Evolutionary conservation across 371 early-diverging fungal genomes (phyloP), one percentile per base, ranked within the genome.

Genomic region (Syncephalastrum racemosum): DNA sequence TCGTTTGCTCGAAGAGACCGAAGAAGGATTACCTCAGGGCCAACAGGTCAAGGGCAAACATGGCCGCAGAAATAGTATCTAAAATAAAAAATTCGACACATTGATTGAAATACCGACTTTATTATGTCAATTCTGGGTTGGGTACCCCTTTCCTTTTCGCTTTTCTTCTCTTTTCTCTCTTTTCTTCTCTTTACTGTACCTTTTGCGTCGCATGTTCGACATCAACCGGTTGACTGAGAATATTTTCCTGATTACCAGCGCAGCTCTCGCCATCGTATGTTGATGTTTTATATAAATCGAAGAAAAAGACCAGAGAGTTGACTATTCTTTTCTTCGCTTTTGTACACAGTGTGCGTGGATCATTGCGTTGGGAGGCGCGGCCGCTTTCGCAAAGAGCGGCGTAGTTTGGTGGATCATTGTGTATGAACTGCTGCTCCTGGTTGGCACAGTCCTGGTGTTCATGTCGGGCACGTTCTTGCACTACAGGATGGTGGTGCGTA

Each of bases 31-130:
- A 8, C 57, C 50, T 10, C 56, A 53, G n/a, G 78, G 78, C 31
- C 71, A 71, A 54, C 68, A 77, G 64, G 79, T 78, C 8, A 78
- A 78, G 44, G 79, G 75, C 53, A 68, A 66, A 43, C 60, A 71
- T 46, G 75, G 73, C 12, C 60, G 79, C 50, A 64, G 79, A 46
- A 75, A 78, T 41, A 75, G 75, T 54, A 63, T 78, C n/a, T 77
- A 70, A 47, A 31, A 31, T 46, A 22, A 31, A 31, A 31, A 31
- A 31, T 31, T 31, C 36, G 36, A 7, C 2, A 2, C 36, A 31
- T 12, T 1, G 3, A 31, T 31, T 31, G 10, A 31, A 31, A 31
- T 31, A 31, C 36, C 36, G 36, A 5, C 36, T 31, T 31, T 31
- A 31, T 31, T 31, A 31, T 31, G 36, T 31, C 36, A 19, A 47